Conservation (phyloP, 1,284 basidiomycete genomes). For the Irpex sp. region DNA sequence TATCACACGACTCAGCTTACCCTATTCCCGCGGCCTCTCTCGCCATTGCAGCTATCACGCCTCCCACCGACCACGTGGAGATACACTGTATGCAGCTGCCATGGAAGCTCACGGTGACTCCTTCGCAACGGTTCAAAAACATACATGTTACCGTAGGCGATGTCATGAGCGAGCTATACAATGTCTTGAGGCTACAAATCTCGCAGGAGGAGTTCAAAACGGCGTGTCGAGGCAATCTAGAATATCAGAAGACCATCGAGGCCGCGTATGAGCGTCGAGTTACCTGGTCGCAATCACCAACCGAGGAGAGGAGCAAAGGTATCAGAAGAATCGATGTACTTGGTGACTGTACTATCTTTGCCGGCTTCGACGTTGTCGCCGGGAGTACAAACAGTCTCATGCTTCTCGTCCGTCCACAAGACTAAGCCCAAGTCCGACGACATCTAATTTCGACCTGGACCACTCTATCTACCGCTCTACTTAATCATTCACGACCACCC, state of each 20-base stretch:
- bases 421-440: background rate
- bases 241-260: background rate
- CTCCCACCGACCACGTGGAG: constrained; percentile 3
- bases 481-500: background rate
- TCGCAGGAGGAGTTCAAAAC: constrained; percentile 4
- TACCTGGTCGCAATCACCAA: background rate
- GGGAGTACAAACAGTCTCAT: background rate
- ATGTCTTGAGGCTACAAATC: constrained; percentile 5
- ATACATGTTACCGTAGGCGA: constrained; percentile 13
- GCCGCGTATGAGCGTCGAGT: constrained; percentile 3
- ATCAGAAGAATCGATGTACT: constrained; percentile 9
- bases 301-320: constrained; percentile 4
- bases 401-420: background rate
- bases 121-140: constrained; percentile 4
- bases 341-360: constrained; percentile 4
- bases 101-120: constrained; percentile 6
- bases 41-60: constrained; percentile 10
- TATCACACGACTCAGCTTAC: background rate
- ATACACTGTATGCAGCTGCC: constrained; percentile 10
- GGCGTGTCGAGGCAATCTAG: background rate
- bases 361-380: constrained; percentile 8
- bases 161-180: constrained; percentile 10
- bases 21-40: constrained; percentile 7
- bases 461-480: background rate
- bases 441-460: background rate